phyloP scores from a whole-genome alignment of 2,329 filamentous ascomycete genomes.

The Pseudonectria buxi region DNA sequence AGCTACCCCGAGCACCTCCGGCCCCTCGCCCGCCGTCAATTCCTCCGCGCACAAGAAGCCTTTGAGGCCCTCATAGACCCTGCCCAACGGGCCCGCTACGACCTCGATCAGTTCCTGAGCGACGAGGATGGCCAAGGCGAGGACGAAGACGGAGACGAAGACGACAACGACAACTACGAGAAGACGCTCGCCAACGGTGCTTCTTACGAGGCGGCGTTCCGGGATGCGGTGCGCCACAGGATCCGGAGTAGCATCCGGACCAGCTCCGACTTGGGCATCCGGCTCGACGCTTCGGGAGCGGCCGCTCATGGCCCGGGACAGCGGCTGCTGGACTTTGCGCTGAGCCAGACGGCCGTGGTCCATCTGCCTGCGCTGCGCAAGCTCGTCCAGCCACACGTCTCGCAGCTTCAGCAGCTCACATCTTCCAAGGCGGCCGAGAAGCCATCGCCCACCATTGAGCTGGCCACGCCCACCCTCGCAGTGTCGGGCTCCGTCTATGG shows the following conservation, averaged over 20 bases:
- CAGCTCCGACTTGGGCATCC: conserved; percentile 32
- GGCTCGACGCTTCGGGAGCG: conserved; percentile 26
- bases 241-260: conserved; percentile 19
- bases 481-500: conserved; percentile 36
- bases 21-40: conserved; percentile 33
- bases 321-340: conserved; percentile 31
- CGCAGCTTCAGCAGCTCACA: conserved; percentile 16
- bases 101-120: conserved; percentile 23
- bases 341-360: conserved; percentile 33
- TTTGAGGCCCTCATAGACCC: conserved; percentile 44
- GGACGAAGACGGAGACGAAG: conserved; percentile 11
- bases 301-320: conserved; percentile 7
- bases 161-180: conserved; percentile 12
- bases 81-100: conserved; percentile 34
- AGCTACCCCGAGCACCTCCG: conserved; percentile 33
- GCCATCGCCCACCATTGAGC: conserved; percentile 11
- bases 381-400: conserved; percentile 19
- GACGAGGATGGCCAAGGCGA: conserved; percentile 13
- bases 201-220: conserved; percentile 12
- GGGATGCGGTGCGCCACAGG: conserved; percentile 13
- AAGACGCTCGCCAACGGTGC: neutral
- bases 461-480: conserved; percentile 28
- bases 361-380: conserved; percentile 27
- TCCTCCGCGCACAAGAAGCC: conserved; percentile 34
- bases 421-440: conserved; percentile 8